Evolutionary conservation across 2,329 filamentous ascomycete genomes (phyloP).

Genomic region (Fusarium austroafricanum): DNA sequence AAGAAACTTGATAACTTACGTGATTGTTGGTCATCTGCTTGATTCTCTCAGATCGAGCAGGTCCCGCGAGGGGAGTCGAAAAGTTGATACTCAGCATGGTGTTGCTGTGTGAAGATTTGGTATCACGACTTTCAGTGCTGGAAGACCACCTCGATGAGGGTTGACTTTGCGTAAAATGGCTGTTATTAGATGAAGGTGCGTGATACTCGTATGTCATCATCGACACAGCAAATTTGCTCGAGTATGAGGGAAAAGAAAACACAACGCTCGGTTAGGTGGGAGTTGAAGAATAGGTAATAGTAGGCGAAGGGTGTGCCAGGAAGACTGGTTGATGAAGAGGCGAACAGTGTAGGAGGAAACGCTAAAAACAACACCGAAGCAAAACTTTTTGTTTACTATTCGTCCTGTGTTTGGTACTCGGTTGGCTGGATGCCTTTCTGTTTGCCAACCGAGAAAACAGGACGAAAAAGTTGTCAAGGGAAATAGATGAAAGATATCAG

Average conservation of each 20-base stretch:
- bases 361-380: slow-evolving; percentile 7
- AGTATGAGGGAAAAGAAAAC: not conserved
- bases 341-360: slow-evolving; percentile 19
- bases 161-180: slow-evolving; percentile 17
- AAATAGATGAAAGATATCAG: slow-evolving; percentile 1
- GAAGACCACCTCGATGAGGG: slow-evolving; percentile 34
- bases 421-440: not conserved
- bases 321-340: not conserved
- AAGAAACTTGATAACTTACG: slow-evolving; percentile 44
- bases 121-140: slow-evolving; percentile 27
- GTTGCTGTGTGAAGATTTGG: slow-evolving; percentile 25
- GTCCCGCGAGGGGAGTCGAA: slow-evolving; percentile 53
- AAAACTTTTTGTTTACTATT: slow-evolving; percentile 4
- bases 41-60: slow-evolving; percentile 52
- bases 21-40: slow-evolving; percentile 55
- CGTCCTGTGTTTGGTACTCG: slow-evolving; percentile 3
- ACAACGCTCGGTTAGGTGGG: not conserved
- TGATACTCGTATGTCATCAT: slow-evolving; percentile 28
- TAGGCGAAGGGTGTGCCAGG: slow-evolving; percentile 1
- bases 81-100: slow-evolving; percentile 55
- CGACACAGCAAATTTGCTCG: not conserved
- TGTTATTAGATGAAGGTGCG: slow-evolving; percentile 15
- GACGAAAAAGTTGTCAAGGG: not conserved
- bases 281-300: not conserved
- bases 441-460: slow-evolving; percentile 27